A percentile compares a stretch with the other conserved stretches of the same genome.
Conservation (phyloP, 1,284 basidiomycete species). For the Naganishia sp. region DNA sequence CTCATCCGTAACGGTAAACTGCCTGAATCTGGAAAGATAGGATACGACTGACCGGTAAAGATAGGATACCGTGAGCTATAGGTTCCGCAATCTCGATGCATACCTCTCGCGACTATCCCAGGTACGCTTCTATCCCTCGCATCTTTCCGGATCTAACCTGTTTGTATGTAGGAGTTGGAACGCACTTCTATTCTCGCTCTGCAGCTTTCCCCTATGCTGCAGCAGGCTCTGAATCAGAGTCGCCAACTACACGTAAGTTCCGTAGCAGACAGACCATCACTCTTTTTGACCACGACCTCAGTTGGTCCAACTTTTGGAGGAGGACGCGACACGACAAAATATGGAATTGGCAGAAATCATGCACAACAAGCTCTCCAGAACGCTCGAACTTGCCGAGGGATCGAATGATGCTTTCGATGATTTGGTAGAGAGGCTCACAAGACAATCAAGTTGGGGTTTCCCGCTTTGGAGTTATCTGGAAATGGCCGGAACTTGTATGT, state of each 20-base stretch:
- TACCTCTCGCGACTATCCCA: not conserved
- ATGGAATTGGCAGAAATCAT: not conserved
- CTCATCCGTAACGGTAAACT: constrained; percentile 1
- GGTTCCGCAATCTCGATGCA: not conserved
- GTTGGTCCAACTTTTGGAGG: constrained; percentile 3
- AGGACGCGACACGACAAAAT: not conserved
- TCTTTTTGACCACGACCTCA: not conserved
- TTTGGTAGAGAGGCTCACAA: constrained; percentile 6
- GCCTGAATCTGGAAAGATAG: not conserved
- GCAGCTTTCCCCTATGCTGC: not conserved
- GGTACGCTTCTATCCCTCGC: not conserved
- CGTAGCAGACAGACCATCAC: not conserved
- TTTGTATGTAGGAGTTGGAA: not conserved
- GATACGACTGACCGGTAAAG: no score
- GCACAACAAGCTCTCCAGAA: not conserved
- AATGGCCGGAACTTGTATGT: constrained; percentile 15
- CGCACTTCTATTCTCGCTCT: not conserved
- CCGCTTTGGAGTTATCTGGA: constrained; percentile 1
- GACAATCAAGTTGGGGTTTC: not conserved
- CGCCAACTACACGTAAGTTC: not conserved
- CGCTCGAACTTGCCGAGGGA: constrained; percentile 3
- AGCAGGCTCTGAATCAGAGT: constrained; percentile 6
- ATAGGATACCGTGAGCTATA: not conserved
- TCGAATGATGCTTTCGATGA: constrained; percentile 14
- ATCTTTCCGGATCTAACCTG: no score